A percentile compares a stretch with the other conserved stretches of the same genome.
phyloP scores from a whole-genome alignment of 345 rosid species.

The Eucalyptus virginea region DNA sequence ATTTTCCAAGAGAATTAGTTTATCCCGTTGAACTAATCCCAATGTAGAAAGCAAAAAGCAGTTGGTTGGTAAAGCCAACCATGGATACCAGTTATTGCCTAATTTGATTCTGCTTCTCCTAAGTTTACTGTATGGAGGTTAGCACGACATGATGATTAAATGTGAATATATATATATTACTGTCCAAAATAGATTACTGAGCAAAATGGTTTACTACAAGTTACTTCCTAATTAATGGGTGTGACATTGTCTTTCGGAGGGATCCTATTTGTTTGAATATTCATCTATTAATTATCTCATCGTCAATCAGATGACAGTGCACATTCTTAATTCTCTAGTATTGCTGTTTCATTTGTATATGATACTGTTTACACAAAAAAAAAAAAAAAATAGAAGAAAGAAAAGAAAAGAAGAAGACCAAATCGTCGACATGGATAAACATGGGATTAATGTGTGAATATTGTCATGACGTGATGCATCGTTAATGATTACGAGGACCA shows the following conservation, averaged over 20 bases:
- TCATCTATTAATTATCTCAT: not conserved
- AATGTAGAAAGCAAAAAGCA: not conserved
- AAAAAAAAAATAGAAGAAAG: rapidly evolving
- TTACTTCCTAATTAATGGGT: not conserved
- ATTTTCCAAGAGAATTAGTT: not conserved
- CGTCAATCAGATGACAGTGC: not conserved
- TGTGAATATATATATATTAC: too few relatives aligned
- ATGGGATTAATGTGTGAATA: not conserved
- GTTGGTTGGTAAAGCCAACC: not conserved
- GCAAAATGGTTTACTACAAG: not conserved
- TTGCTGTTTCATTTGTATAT: not conserved
- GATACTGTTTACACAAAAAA: not conserved
- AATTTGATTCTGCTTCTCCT: not conserved
- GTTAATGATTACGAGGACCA: not conserved
- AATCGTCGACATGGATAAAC: not conserved
- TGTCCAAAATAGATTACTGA: not conserved
- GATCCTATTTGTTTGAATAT: not conserved
- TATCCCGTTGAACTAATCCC: not conserved
- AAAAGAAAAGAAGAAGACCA: not conserved
- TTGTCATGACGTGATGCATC: not conserved
- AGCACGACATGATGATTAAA: not conserved
- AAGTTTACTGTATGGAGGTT: not conserved
- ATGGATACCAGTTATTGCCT: not conserved
- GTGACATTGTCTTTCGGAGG: not conserved
- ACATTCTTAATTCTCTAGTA: not conserved